Percentiles rank a stretch among this genome's conserved stretches.
Evolutionary conservation across 768 basidiomycete species (phyloP).

Genomic region (Amanita rimosa): DNA sequence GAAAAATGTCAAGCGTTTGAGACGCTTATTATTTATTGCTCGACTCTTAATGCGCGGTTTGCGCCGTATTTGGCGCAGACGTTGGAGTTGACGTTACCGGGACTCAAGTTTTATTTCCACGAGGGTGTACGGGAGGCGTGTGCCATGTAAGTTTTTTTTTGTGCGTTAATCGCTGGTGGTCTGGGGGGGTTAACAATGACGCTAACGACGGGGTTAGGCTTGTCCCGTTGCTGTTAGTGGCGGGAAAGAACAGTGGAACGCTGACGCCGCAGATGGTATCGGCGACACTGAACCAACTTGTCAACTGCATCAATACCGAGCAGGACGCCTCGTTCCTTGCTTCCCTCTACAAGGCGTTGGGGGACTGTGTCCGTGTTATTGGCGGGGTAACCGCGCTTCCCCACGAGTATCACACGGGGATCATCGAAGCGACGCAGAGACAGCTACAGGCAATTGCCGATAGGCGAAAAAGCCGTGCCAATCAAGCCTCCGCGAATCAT

Average conservation of each 20-base stretch:
- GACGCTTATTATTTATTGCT: constrained; percentile 74
- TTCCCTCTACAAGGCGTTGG: constrained; percentile 63
- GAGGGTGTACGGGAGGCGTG: constrained; percentile 76
- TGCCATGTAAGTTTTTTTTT: constrained; percentile 60
- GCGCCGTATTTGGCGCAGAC: constrained; percentile 64
- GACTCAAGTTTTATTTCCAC: constrained; percentile 69
- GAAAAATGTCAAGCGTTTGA: constrained; percentile 86
- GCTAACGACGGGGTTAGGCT: constrained; percentile 31
- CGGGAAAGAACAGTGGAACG: constrained; percentile 54
- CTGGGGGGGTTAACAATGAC: not conserved
- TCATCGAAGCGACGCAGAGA: constrained; percentile 60
- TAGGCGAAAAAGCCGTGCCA: constrained; percentile 43
- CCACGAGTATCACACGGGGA: constrained; percentile 36
- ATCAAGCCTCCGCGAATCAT: constrained; percentile 18
- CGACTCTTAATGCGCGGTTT: constrained; percentile 53
- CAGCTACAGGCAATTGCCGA: constrained; percentile 65
- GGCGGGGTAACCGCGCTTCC: constrained; percentile 44
- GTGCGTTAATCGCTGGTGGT: not conserved
- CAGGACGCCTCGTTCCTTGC: constrained; percentile 68
- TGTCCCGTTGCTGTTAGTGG: constrained; percentile 57
- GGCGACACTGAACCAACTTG: constrained; percentile 55
- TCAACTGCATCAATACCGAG: constrained; percentile 54
- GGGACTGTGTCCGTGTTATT: constrained; percentile 48
- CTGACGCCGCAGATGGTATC: constrained; percentile 59
- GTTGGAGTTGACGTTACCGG: constrained; percentile 62